Base-by-base conservation (phyloP, 345 rosid genomes). In the Ailanthus altissimus region DNA sequence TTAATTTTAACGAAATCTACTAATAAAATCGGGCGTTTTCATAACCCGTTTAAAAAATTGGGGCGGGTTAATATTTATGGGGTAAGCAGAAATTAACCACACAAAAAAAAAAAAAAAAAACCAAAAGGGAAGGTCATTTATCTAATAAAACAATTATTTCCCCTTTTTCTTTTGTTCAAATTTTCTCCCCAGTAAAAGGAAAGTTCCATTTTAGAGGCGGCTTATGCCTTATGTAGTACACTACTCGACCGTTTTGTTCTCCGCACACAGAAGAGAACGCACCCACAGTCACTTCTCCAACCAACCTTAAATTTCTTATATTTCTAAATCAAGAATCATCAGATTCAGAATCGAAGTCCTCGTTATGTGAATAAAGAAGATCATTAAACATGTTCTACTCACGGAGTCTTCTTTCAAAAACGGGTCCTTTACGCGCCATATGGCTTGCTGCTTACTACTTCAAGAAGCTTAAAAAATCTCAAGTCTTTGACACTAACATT, bases 401-500 rank as follows among this genome's bases (percentile, higher is more conserved):
- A 8, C 85, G 87, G 46, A 74, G 84, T 73, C 86, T 89, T 60
- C 84, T 89, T 18, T 88, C 93, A 0, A 81, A 84, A 38, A 90
- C 88, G 69, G 96, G 98, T 50, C 88, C 98, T 58, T 74, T 90
- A 53, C 87, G 92, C 25, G 81, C 91, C 46, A 81, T 93, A 28
- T 92, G 97, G 97, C 88, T 92, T 25, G 98, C 99, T 46, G 99
- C 96, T 18, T 92, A 90, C 84, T 90, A 75, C 90, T 84, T 77
- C 84, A 93, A 89, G 40, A 90, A 88, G 75, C 98, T 95, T 11
- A 92, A 89, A 83, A 95, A 84, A 72, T 71, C 88, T 63, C 94
- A 92, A 83, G 88, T 93, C 82, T 77, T 81, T 78, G 84, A 83
- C 53, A 90, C 94, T 59, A 89, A 90, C 72, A 89, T 95, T 81